Evolutionary conservation across 768 basidiomycete species (phyloP), one percentile per base, ranked within the genome.

Genomic region (Lactarius vividus): DNA sequence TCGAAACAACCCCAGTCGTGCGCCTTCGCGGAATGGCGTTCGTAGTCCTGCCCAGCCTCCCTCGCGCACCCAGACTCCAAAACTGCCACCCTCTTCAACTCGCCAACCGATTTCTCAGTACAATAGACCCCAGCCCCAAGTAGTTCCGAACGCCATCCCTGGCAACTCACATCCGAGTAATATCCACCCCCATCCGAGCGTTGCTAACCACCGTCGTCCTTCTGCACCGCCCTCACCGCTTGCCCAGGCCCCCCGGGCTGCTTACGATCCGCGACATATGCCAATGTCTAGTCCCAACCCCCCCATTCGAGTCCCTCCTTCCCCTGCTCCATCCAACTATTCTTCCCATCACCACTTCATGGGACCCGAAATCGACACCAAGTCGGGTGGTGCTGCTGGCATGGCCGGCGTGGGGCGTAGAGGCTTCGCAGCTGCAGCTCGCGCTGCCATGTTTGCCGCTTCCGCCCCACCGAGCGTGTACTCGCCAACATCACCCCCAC

Each of bases 341-440:
- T 31, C 64, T n/a, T 26, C 56, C 4, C 62, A 23, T 2, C 62
- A 23, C 5, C 53, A 52, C 16, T 37, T 61, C 33, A 35, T 52
- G 62, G 33, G 72, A 35, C 75, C 73, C 8, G 81, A 83, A 39
- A 80, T 87, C 10, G 84, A 90, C 72, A 92, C 90, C n/a, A 85
- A 88, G 73, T 81, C 73, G 3, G 90, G 91, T 4, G 91, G 91
- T 8, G 85, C 81, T 61, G 91, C 90, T 10, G 90, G 91, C 0
- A 95, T 96, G 94, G 94, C 94, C 0, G 94, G 94, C 10, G 92
- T 96, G 8, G 94, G 94, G 9, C 79, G 94, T 66, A 79, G 93
- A 70, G 94, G 91, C 0, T 94, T 94, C 65, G 82, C 80, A 15
- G 90, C 92, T 20, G 90, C 85, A 11, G 86, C 88, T 60, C 85